Conservation (phyloP, 2,329 filamentous ascomycete genomes). For the Polychaeton citri region DNA sequence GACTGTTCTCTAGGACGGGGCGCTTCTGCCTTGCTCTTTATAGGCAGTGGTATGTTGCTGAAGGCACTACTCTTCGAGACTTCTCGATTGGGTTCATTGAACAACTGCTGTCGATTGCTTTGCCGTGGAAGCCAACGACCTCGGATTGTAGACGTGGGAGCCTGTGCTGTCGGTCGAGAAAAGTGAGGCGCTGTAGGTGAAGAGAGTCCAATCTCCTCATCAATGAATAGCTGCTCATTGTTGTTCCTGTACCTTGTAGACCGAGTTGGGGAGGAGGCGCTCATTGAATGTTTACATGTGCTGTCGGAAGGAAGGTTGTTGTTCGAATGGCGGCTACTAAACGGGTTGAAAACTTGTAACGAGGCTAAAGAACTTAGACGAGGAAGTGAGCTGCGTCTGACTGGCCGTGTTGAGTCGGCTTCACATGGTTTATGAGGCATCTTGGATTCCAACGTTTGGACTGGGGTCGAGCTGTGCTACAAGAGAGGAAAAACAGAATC, state of each 20-base stretch:
- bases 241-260: too few relatives aligned
- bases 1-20: too few relatives aligned
- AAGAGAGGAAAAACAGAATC: too few relatives aligned
- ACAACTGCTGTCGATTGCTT: slow-evolving; percentile 20
- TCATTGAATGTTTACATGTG: too few relatives aligned
- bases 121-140: slow-evolving; percentile 7
- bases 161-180: too few relatives aligned
- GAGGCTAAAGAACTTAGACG: slow-evolving; percentile 22
- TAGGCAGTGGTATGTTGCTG: slow-evolving; percentile 21
- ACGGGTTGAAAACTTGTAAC: slow-evolving; percentile 20
- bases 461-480: too few relatives aligned
- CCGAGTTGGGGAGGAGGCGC: too few relatives aligned
- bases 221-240: too few relatives aligned
- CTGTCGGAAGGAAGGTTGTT: slow-evolving; percentile 5
- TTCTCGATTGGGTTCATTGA: slow-evolving; percentile 18
- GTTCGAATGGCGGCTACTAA: slow-evolving; percentile 19
- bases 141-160: slow-evolving; percentile 14
- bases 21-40: background rate
- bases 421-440: too few relatives aligned
- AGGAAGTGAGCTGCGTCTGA: background rate
- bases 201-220: too few relatives aligned
- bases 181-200: too few relatives aligned
- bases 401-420: slow-evolving; percentile 16
- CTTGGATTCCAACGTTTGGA: too few relatives aligned
- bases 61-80: slow-evolving; percentile 23